Evolutionary conservation across 768 basidiomycete genomes (phyloP), one percentile per base, ranked within the genome.

Genomic region (Collybia sp.): DNA sequence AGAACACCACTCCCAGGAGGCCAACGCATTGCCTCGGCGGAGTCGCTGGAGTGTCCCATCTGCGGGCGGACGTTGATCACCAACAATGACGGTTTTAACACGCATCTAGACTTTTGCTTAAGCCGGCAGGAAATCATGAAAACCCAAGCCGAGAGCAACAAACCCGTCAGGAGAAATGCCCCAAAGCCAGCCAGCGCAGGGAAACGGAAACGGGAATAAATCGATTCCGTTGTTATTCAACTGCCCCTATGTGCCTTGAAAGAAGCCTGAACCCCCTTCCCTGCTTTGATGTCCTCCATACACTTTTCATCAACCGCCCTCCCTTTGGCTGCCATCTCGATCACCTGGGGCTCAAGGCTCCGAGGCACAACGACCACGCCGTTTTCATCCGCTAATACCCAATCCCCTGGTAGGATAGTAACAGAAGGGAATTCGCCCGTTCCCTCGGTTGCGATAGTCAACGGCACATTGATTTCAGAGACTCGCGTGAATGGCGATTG

Each of bases 41-140:
- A 68, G 45, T 59, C 56, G n/a, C 73, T 78, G 44, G 61, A 63
- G 0, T 94, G 91, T 62, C 92, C 93, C 3, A 69, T 93, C 17
- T 94, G 90, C 55, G 59, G 65, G 18, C 81, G 78, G 58, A 60
- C 65, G 11, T 60, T 92, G 44, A 67, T 75, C 49, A 80, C 76
- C 1, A 82, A 91, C 60, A 96, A 96, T 58, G 71, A 76, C 40
- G 83, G 77, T 4, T 64, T 96, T 30, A 95, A 96, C 58, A 71
- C 79, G n/a, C 93, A 96, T 56, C 74, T 96, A 37, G 93, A 96
- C 62, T 87, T 83, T 56, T 96, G 93, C 58, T 63, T 96, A 42
- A 93, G 88, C 59, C 79, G 80, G 47, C 78, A 76, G 17, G 86
- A 81, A 2, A 93, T 95, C 50, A 66, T 76, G 48, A 77, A 88